Evolutionary conservation across 2,329 filamentous ascomycete genomes (phyloP).

Genomic region (Cercospora berteroae): DNA sequence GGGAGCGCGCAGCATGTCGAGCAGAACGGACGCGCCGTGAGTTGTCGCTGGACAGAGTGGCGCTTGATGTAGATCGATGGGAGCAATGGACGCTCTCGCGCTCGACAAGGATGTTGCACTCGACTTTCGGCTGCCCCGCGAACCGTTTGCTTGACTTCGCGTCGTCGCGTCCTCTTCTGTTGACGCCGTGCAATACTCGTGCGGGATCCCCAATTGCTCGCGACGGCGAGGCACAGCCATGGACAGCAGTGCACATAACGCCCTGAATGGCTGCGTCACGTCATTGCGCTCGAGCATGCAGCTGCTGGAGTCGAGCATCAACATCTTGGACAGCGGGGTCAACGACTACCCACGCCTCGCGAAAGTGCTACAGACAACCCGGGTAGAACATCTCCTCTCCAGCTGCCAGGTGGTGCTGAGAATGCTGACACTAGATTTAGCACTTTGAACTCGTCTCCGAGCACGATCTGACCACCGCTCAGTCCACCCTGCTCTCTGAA

Average conservation of each 20-base stretch:
- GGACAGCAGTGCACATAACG: conserved; percentile 34
- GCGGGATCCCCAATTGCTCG: neutral
- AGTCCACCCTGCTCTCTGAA: conserved; percentile 80
- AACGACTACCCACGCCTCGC: conserved; percentile 62
- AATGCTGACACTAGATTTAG: conserved; percentile 44
- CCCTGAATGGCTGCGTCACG: conserved; percentile 60
- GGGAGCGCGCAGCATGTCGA: neutral
- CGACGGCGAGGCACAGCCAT: conserved; percentile 17
- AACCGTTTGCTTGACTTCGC: neutral
- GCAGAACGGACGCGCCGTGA: neutral
- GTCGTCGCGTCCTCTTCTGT: neutral
- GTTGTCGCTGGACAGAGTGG: neutral
- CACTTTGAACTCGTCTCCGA: conserved; percentile 93
- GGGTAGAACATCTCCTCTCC: conserved; percentile 44
- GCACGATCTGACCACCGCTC: conserved; percentile 74
- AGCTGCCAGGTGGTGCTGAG: neutral
- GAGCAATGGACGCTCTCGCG: neutral
- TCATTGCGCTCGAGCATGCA: conserved; percentile 62
- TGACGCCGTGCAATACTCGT: neutral
- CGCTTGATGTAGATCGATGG: neutral
- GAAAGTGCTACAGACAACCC: conserved; percentile 62
- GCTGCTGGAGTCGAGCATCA: conserved; percentile 61
- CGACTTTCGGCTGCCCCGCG: neutral
- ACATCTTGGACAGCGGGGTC: conserved; percentile 61
- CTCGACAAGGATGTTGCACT: neutral